These are phyloP conservation scores for Candida ipomoeae DNA, from an alignment of 805 yeast species.

Conservation along the genomic window DNA sequence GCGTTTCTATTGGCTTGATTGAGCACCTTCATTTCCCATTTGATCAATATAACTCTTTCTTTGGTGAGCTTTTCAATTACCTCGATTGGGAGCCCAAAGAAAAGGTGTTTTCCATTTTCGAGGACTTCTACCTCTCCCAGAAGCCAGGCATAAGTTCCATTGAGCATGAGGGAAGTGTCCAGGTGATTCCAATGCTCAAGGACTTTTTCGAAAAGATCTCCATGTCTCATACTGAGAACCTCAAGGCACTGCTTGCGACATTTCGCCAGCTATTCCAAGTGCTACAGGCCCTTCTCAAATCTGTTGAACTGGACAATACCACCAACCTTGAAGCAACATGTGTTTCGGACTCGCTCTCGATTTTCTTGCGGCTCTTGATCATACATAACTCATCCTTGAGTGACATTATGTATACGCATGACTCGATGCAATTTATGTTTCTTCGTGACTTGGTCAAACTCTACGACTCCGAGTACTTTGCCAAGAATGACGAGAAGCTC, in stretches of 20 bases:
- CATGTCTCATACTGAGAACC: conserved; percentile 24
- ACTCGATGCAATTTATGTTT: conserved; percentile 42
- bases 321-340: conserved; percentile 4
- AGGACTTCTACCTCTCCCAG: conserved; percentile 22
- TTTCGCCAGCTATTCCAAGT: conserved; percentile 23
- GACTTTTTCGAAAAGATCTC: conserved; percentile 48
- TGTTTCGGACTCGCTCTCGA: conserved; percentile 35
- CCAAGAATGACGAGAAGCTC: conserved; percentile 39
- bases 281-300: conserved; percentile 19
- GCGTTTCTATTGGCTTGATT: conserved; percentile 7
- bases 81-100: conserved; percentile 29
- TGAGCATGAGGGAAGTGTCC: neutral
- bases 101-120: conserved; percentile 25
- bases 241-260: conserved; percentile 19
- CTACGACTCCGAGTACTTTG: conserved; percentile 40
- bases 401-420: conserved; percentile 37
- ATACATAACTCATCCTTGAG: conserved; percentile 53
- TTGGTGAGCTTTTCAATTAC: conserved; percentile 37
- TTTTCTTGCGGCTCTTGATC: conserved; percentile 52
- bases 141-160: neutral
- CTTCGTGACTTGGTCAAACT: conserved; percentile 45
- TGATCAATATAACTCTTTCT: conserved; percentile 28
- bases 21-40: conserved; percentile 25
- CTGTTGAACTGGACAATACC: conserved; percentile 12
- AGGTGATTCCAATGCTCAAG: conserved; percentile 36